Evolutionary conservation across 805 yeast genomes (phyloP).

Genomic region (Yarrowia sp.): DNA sequence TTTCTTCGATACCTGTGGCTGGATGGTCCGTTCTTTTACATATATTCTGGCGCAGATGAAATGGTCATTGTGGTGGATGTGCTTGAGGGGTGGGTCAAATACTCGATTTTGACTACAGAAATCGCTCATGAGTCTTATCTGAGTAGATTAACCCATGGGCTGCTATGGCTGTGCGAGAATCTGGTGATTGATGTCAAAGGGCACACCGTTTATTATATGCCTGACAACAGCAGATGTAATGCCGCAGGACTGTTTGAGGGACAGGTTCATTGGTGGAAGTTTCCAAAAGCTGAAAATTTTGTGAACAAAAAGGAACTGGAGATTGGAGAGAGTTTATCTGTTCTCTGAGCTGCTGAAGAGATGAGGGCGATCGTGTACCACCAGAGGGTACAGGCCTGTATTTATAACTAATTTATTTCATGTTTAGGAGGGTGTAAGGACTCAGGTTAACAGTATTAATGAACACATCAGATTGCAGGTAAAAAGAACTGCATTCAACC

Average conservation of each 20-base stretch:
- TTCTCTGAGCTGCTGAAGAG: not conserved
- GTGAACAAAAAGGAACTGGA: conserved; percentile 4
- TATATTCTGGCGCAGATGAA: conserved; percentile 8
- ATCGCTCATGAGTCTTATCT: not conserved
- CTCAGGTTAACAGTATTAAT: no score
- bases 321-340: conserved; percentile 2
- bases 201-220: not conserved
- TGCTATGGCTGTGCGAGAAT: conserved; percentile 4
- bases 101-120: not conserved
- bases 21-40: conserved; percentile 12
- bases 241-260: not conserved
- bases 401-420: no score
- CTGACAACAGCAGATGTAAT: conserved; percentile 5
- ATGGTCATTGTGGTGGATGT: conserved; percentile 19
- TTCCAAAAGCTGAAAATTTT: not conserved
- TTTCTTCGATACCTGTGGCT: conserved; percentile 14
- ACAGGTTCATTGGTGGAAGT: conserved; percentile 18
- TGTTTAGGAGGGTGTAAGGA: no score
- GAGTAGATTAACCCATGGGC: not conserved
- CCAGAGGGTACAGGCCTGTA: no score
- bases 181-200: conserved; percentile 1
- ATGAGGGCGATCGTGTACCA: no score
- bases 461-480: no score
- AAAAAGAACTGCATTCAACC: no score
- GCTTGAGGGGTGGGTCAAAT: conserved; percentile 3